A percentile compares a stretch with the other conserved stretches of the same genome.
Evolutionary conservation across 306 rosid genomes (phyloP).

Genomic region (Chamaecrista fasciculata): DNA sequence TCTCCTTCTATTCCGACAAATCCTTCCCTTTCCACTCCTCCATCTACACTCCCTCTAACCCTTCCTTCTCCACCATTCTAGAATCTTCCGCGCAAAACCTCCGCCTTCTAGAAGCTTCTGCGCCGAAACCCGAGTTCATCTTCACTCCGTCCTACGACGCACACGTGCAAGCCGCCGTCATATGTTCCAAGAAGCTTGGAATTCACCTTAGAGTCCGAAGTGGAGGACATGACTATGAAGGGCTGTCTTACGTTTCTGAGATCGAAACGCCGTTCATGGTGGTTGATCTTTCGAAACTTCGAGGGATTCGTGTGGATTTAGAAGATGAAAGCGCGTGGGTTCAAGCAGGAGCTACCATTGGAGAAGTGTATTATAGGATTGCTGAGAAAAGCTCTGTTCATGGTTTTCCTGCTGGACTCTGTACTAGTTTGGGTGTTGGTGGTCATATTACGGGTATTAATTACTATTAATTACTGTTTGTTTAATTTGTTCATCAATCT

Average conservation of each 20-base stretch:
- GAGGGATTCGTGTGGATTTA: constrained; percentile 42
- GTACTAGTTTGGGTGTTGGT: constrained; percentile 75
- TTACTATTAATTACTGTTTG: no score
- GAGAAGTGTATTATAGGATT: constrained; percentile 75
- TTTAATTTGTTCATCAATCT: no score
- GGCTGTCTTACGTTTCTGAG: constrained; percentile 66
- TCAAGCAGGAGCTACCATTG: constrained; percentile 77
- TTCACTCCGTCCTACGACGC: constrained; percentile 59
- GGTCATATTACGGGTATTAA: constrained; percentile 81
- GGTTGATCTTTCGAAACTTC: constrained; percentile 61
- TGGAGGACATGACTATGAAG: constrained; percentile 90
- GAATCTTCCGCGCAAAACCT: constrained; percentile 58
- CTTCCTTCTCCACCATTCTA: constrained; percentile 41
- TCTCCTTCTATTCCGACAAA: constrained; percentile 37
- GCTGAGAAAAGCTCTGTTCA: constrained; percentile 53
- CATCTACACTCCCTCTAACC: constrained; percentile 35
- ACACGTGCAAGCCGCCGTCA: constrained; percentile 63
- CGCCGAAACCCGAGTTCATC: constrained; percentile 67
- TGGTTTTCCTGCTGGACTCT: constrained; percentile 83
- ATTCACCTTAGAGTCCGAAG: constrained; percentile 64
- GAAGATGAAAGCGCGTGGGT: constrained; percentile 58
- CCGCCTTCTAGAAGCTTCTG: constrained; percentile 47
- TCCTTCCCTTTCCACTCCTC: constrained; percentile 37
- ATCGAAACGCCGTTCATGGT: constrained; percentile 55
- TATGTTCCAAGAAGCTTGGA: constrained; percentile 57